Conservation (phyloP, 768 basidiomycete species). For the Baorangia bicolor region DNA sequence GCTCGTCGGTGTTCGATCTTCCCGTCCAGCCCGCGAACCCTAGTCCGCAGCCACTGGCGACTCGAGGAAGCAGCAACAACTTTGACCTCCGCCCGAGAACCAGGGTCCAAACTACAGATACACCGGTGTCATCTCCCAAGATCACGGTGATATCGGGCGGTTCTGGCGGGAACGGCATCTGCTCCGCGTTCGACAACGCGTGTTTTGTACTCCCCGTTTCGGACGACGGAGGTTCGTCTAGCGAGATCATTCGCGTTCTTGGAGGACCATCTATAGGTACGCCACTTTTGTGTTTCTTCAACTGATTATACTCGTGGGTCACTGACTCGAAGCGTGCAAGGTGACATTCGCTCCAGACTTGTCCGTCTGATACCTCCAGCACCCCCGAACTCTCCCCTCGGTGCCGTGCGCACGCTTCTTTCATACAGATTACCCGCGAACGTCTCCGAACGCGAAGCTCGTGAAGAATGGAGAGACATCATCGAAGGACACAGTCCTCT, state of each 20-base stretch:
- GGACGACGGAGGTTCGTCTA: slow-evolving; percentile 94
- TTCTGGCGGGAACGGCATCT: slow-evolving; percentile 92
- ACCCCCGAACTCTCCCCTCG: slow-evolving; percentile 57
- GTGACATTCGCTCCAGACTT: slow-evolving; percentile 86
- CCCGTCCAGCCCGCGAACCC: slow-evolving; percentile 43
- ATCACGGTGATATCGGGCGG: slow-evolving; percentile 87
- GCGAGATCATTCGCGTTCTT: slow-evolving; percentile 90
- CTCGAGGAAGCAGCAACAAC: slow-evolving; percentile 8
- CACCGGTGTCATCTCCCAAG: slow-evolving; percentile 32
- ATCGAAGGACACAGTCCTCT: slow-evolving; percentile 82
- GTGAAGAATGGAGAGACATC: slow-evolving; percentile 90
- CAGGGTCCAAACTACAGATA: slow-evolving; percentile 2
- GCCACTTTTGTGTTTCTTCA: slow-evolving; percentile 13
- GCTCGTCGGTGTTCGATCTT: slow-evolving; percentile 75
- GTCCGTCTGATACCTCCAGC: slow-evolving; percentile 81
- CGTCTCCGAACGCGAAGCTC: slow-evolving; percentile 69
- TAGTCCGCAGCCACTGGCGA: slow-evolving; percentile 20
- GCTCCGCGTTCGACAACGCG: slow-evolving; percentile 74
- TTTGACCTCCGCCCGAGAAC: slow-evolving; percentile 2
- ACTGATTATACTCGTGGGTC: slow-evolving; percentile 9
- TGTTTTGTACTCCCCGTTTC: slow-evolving; percentile 91
- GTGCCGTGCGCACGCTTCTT: slow-evolving; percentile 74
- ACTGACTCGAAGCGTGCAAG: slow-evolving; percentile 37
- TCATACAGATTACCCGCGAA: slow-evolving; percentile 74
- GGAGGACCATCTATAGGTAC: slow-evolving; percentile 83